A percentile compares a stretch with the other conserved stretches of the same genome.
Evolutionary conservation across 306 rosid species (phyloP).

Genomic region (Sophora flavescens): DNA sequence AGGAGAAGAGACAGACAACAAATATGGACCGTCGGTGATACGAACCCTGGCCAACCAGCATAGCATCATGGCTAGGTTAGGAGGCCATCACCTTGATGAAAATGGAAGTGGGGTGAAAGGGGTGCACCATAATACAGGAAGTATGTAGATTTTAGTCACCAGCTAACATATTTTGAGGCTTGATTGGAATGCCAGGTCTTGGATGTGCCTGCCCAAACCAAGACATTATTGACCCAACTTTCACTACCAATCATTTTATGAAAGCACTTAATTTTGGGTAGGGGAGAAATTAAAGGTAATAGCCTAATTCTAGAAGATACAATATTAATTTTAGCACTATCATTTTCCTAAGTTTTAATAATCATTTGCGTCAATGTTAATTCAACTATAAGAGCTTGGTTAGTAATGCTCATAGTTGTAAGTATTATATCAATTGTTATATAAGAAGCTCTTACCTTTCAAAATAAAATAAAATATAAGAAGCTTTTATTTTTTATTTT

Average conservation of each 20-base stretch:
- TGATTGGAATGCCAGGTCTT: conserved; percentile 36
- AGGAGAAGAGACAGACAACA: conserved; percentile 34
- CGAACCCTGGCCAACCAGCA: conserved; percentile 54
- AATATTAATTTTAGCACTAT: no score
- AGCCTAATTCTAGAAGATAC: not conserved
- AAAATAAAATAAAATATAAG: no score
- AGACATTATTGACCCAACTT: conserved; percentile 62
- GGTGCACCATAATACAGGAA: conserved; percentile 27
- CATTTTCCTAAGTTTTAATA: no score
- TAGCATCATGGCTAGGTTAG: conserved; percentile 42
- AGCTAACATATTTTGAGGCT: conserved; percentile 9
- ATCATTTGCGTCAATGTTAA: no score
- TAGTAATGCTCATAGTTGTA: no score
- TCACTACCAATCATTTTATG: conserved; percentile 28
- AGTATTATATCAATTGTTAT: no score
- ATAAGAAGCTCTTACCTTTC: no score
- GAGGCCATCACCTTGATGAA: conserved; percentile 39
- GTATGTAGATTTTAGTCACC: not conserved
- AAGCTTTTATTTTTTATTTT: no score
- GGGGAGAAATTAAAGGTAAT: not conserved
- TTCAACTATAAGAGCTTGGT: no score
- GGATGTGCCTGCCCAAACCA: conserved; percentile 51
- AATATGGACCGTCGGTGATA: conserved; percentile 49
- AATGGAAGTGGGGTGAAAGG: conserved; percentile 28
- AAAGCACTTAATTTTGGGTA: not conserved